Percentiles rank a stretch among this genome's conserved stretches.
Evolutionary conservation across 495 filamentous ascomycete species (phyloP).

Genomic region (Neurospora sp.): DNA sequence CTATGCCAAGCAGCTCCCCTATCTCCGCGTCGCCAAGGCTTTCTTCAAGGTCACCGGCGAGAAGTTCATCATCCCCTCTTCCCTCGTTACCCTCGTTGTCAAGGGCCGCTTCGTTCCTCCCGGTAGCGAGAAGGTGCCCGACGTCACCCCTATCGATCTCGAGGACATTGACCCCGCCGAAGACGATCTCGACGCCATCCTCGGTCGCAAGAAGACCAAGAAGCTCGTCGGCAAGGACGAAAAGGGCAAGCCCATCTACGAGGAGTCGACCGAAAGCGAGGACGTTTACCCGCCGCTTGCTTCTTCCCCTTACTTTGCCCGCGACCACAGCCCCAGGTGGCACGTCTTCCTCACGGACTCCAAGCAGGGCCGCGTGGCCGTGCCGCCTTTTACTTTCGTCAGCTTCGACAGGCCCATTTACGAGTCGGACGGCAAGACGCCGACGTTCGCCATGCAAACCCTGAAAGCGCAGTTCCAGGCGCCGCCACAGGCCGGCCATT

Average conservation of each 20-base stretch:
- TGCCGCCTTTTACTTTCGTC: constrained; percentile 85
- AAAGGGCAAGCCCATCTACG: constrained; percentile 41
- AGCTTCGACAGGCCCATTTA: constrained; percentile 82
- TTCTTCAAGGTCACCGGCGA: constrained; percentile 99
- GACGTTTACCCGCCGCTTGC: constrained; percentile 70
- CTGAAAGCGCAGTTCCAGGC: constrained; percentile 97
- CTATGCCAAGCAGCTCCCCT: constrained; percentile 73
- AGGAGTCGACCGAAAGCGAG: constrained; percentile 37
- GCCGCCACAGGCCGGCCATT: constrained; percentile 83
- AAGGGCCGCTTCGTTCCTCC: constrained; percentile 93
- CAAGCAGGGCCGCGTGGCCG: constrained; percentile 88
- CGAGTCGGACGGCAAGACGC: constrained; percentile 53
- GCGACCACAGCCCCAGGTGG: constrained; percentile 84
- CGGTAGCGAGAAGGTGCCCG: constrained; percentile 60
- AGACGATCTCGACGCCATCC: constrained; percentile 78
- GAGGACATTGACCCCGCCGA: constrained; percentile 90
- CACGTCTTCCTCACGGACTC: constrained; percentile 86
- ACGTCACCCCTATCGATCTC: constrained; percentile 65
- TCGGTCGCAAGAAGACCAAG: constrained; percentile 67
- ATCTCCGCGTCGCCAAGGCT: constrained; percentile 76
- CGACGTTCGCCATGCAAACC: constrained; percentile 87
- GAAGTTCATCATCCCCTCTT: constrained; percentile 82
- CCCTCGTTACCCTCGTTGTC: constrained; percentile 84
- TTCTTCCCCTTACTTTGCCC: constrained; percentile 78
- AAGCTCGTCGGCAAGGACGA: constrained; percentile 46